Evolutionary conservation across 768 basidiomycete species (phyloP).

Genomic region (Leucosporidium scottii): DNA sequence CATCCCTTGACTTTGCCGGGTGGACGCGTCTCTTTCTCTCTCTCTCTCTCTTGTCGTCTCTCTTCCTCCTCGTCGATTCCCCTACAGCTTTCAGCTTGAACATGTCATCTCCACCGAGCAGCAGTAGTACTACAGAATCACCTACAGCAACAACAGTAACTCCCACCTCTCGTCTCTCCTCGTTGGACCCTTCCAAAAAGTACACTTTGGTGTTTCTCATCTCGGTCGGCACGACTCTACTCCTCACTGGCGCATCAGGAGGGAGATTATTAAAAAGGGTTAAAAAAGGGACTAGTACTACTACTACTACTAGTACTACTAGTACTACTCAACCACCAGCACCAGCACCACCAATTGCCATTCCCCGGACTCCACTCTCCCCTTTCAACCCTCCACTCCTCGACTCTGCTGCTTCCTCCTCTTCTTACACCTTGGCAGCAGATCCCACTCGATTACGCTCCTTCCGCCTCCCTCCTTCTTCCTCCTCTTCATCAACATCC

Average conservation of each 20-base stretch:
- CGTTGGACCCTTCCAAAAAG: conserved; percentile 23
- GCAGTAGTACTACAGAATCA: too few relatives aligned
- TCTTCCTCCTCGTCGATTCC: too few relatives aligned
- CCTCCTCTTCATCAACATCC: too few relatives aligned
- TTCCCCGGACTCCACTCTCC: neutral
- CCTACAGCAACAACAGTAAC: too few relatives aligned
- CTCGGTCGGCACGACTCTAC: conserved; percentile 32
- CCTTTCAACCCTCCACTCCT: neutral
- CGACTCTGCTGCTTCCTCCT: too few relatives aligned
- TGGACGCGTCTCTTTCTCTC: too few relatives aligned
- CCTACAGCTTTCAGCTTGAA: too few relatives aligned
- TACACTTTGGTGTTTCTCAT: conserved; percentile 29
- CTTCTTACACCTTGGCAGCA: neutral
- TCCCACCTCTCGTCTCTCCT: neutral
- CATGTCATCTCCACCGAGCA: too few relatives aligned
- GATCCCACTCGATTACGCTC: conserved; percentile 3
- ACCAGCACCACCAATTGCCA: neutral
- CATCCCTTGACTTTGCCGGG: too few relatives aligned
- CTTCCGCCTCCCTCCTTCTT: neutral
- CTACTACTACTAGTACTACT: too few relatives aligned
- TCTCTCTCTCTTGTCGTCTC: too few relatives aligned
- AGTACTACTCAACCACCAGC: neutral
- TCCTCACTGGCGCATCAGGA: conserved; percentile 29
- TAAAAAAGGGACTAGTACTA: neutral
- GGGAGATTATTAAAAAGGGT: conserved; percentile 24